Evolutionary conservation across 1,284 basidiomycete genomes (phyloP).

Genomic region (Termitomyces sp.): DNA sequence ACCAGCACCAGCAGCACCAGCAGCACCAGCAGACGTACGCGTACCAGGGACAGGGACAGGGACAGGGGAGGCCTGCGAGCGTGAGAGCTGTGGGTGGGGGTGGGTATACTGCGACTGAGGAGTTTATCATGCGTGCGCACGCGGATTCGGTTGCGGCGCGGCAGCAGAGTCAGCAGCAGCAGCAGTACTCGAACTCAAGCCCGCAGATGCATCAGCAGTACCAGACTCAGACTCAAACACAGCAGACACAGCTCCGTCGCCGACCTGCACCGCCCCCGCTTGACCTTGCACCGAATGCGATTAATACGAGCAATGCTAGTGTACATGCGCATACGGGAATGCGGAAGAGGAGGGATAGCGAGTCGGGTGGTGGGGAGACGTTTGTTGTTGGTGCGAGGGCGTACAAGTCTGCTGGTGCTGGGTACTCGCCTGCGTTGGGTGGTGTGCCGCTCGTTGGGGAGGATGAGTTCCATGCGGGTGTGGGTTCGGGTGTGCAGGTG

Average conservation of each 20-base stretch:
- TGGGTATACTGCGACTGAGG: conserved; percentile 64
- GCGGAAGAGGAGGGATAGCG: not conserved
- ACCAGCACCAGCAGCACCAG: not conserved
- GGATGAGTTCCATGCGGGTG: conserved; percentile 29
- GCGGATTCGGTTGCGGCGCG: conserved; percentile 23
- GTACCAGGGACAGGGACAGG: not conserved
- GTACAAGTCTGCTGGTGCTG: not conserved
- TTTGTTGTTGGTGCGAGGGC: not conserved
- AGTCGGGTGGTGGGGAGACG: not conserved
- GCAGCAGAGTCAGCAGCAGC: conserved; percentile 14
- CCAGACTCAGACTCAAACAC: not conserved
- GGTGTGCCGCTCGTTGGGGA: conserved; percentile 24
- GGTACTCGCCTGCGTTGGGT: conserved; percentile 12
- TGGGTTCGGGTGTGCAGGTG: not conserved
- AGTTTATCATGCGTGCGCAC: conserved; percentile 60
- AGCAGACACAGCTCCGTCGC: not conserved
- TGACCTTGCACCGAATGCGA: not conserved
- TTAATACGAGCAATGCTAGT: too few relatives aligned
- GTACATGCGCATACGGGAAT: too few relatives aligned
- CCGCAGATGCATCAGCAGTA: not conserved
- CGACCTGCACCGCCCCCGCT: conserved; percentile 1
- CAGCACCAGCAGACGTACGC: not conserved
- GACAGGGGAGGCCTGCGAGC: conserved; percentile 20
- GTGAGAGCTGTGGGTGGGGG: conserved; percentile 28
- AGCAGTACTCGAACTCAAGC: not conserved